Evolutionary conservation across 768 basidiomycete genomes (phyloP), one percentile per base, ranked within the genome.

Genomic region (Leccinum fibrillosum): DNA sequence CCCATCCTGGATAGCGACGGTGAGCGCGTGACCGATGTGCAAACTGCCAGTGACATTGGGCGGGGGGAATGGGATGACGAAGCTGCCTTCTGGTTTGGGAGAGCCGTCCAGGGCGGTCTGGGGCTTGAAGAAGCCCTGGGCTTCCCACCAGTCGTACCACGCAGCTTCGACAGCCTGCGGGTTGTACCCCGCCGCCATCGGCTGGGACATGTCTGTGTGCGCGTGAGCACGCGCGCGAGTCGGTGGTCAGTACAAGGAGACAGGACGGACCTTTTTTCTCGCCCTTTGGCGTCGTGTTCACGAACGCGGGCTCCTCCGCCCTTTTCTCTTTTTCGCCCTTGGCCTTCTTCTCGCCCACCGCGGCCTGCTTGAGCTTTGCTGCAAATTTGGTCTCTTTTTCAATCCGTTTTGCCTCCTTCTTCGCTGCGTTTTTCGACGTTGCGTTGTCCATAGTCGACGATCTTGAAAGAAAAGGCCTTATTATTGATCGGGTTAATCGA

Each of bases 121-220:
- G 3, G 96, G 94, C 63, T 86, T 83, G 83, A 96, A 97, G 79
- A 88, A 96, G 4, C 93, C 95, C 66, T 94, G 82, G 3, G 85
- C 82, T 37, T 85, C 79, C 96, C 96, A 98, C 97, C 97, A 98
- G 66, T 96, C 93, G 66, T 98, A 98, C 93, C 97, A 98, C 2
- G 93, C 88, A 0, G 94, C 80, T 70, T 98, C 96, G 58, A 98
- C 90, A 34, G 91, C 90, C 62, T 91, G 88, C 8, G 97, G 96
- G 72, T 98, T 94, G 76, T 98, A 99, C 4, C 90, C 92, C n/a
- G 82, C 79, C 1, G 90, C 83, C 90, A 99, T 96, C 3, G 92
- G 87, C 59, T 86, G 79, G 2, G 90, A 82, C 56, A 97, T 78
- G 75, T 98, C 96, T 96, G 60, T 28, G 42, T 44, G 42, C 42